Evolutionary conservation across 768 basidiomycete genomes (phyloP), one percentile per base, ranked within the genome.

Genomic region (Erythrobasidium yunnanense): DNA sequence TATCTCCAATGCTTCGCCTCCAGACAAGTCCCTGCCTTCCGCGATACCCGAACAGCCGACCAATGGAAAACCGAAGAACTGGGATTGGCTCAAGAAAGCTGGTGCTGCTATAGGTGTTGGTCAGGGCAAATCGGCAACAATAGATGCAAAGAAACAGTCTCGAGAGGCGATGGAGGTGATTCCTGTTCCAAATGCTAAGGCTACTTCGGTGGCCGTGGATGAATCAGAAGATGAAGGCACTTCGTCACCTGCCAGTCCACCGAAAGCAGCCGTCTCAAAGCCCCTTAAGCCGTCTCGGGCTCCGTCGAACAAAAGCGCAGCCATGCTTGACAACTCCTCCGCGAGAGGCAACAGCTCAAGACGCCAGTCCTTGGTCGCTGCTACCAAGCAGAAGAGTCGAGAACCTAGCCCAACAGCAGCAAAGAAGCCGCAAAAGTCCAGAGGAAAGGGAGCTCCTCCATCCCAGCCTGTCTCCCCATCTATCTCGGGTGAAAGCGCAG

Each of bases 11-110:
- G n/a, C 42, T 5, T 25, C 29, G 38, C 38, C 56, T 25, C 7
- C 56, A 18, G 23, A 18, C 3, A 33, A 29, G 2, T 2, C 38
- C 42, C 22, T n/a, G 27, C 34, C n/a, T 8, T 25, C 34, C 25
- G 6, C 38, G 2, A 17, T 6, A 34, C 13, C 56, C 6, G 6
- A 18, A 17, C 11, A 18, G 4, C 3, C 45, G 29, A 32, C 22
- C 25, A 46, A 55, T 34, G 54, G 33, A 15, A 38, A 38, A 4
- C n/a, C n/a, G n/a, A 30, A 35, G 23, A 38, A 32, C 4, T 55
- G 54, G 54, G 23, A 55, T 35, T 55, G 54, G 54, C 42, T 55
- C 33, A 55, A 55, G 20, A 7, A 20, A 52, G 51, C 51, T 29
- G 51, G 51, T 29, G 13, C 51, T 4, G 17, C 22, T 2, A 23